These are phyloP conservation scores for Cyamopsis tetragonoloba DNA, from an alignment of 306 rosid species.

Conservation along the genomic window DNA sequence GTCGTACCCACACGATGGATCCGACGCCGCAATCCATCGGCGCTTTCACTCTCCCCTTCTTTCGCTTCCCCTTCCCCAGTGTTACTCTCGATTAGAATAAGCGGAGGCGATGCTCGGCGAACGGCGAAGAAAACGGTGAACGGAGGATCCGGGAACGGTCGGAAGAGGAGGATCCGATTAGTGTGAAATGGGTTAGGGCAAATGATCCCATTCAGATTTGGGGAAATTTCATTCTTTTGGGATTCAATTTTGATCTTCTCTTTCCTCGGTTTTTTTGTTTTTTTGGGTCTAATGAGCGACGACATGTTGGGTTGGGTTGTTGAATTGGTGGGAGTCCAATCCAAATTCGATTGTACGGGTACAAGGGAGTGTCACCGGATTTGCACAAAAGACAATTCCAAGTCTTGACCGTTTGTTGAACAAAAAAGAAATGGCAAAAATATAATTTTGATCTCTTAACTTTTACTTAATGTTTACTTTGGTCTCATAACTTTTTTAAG, in stretches of 20 bases:
- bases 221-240: conserved; percentile 28
- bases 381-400: too few relatives aligned
- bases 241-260: conserved; percentile 13
- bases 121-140: conserved; percentile 22
- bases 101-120: conserved; percentile 1
- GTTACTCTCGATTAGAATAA: neutral
- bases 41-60: neutral
- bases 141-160: conserved; percentile 36
- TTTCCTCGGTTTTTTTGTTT: neutral
- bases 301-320: neutral
- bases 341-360: too few relatives aligned
- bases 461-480: too few relatives aligned
- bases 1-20: conserved; percentile 48
- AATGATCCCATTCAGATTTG: conserved; percentile 36
- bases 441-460: too few relatives aligned
- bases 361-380: too few relatives aligned
- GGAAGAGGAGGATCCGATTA: conserved; percentile 28
- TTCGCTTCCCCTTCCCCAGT: neutral
- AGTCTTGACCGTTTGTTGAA: too few relatives aligned
- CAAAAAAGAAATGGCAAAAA: too few relatives aligned
- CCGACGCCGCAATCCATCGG: conserved; percentile 35
- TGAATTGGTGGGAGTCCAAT: neutral
- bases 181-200: conserved; percentile 34
- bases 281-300: neutral
- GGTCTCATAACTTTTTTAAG: too few relatives aligned